A percentile compares a stretch with the other conserved stretches of the same genome.
Conservation (phyloP, 2,329 filamentous ascomycete genomes). For the Capronia epimyces region DNA sequence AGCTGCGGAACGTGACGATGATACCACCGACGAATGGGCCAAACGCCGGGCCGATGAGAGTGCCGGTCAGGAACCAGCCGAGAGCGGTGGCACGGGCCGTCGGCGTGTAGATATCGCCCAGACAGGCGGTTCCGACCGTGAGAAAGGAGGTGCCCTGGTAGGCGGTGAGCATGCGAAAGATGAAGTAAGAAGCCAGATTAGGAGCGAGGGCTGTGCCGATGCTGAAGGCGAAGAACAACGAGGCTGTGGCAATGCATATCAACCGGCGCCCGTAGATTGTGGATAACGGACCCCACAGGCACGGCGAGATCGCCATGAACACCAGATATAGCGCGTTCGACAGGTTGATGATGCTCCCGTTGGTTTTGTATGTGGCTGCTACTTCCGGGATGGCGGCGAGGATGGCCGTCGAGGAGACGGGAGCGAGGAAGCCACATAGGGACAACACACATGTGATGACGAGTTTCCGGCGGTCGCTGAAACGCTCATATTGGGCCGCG, state of each 20-base stretch:
- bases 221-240: conserved; percentile 63
- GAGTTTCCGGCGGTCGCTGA: conserved; percentile 58
- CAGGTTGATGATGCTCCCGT: conserved; percentile 64
- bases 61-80: conserved; percentile 67
- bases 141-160: conserved; percentile 72
- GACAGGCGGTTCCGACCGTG: conserved; percentile 63
- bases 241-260: conserved; percentile 56
- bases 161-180: conserved; percentile 68
- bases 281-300: conserved; percentile 68
- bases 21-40: conserved; percentile 66
- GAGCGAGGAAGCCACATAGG: conserved; percentile 70
- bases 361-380: conserved; percentile 58
- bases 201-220: conserved; percentile 67
- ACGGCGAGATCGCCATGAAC: conserved; percentile 65
- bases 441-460: conserved; percentile 64
- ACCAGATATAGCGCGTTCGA: conserved; percentile 71
- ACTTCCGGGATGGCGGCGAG: conserved; percentile 70
- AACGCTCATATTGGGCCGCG: conserved; percentile 58
- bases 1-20: conserved; percentile 67
- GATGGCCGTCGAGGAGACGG: conserved; percentile 68
- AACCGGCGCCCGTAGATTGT: conserved; percentile 57
- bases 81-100: conserved; percentile 66
- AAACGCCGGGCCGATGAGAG: conserved; percentile 64
- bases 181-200: conserved; percentile 64
- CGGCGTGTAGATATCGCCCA: conserved; percentile 62